Evolutionary conservation across 1,139 yeast species (phyloP).

Genomic region (Spathaspora jeffriesii): DNA sequence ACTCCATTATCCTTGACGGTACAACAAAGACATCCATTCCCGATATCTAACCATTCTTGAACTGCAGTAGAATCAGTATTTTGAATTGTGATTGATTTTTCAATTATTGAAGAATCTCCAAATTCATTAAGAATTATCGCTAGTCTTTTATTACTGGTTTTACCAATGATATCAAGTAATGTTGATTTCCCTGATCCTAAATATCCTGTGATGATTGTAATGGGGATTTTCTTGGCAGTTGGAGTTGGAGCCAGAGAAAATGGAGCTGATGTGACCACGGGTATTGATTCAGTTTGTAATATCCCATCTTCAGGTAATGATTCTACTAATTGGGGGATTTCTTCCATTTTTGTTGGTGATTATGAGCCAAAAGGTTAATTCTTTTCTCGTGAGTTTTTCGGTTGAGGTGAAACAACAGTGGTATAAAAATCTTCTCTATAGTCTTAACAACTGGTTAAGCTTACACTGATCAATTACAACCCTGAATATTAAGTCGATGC

Average conservation of each 20-base stretch:
- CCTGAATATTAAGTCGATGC: too few species aligned
- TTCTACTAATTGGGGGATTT: slow-evolving; percentile 54
- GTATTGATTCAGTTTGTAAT: slow-evolving; percentile 9
- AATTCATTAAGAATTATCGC: slow-evolving; percentile 93
- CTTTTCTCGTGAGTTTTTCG: neutral
- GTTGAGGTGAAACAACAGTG: too few species aligned
- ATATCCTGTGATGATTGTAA: slow-evolving; percentile 92
- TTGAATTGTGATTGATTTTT: slow-evolving; percentile 78
- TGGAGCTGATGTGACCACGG: neutral
- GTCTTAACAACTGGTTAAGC: too few species aligned
- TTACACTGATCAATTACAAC: too few species aligned
- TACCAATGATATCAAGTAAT: slow-evolving; percentile 70
- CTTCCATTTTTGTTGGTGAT: slow-evolving; percentile 31
- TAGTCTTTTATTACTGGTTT: slow-evolving; percentile 65
- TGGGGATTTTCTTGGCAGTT: slow-evolving; percentile 64
- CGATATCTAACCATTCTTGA: slow-evolving; percentile 95
- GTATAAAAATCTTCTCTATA: too few species aligned
- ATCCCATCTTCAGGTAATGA: slow-evolving; percentile 20
- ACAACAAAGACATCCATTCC: slow-evolving; percentile 96
- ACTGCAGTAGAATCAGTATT: slow-evolving; percentile 54
- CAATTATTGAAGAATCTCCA: slow-evolving; percentile 89
- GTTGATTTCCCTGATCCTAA: slow-evolving; percentile 96
- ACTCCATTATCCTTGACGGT: slow-evolving; percentile 96
- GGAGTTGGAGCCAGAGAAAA: slow-evolving; percentile 12
- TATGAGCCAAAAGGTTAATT: neutral